These are phyloP conservation scores for Ophiobolus disseminans DNA, from an alignment of 2,329 filamentous ascomycete species.

Conservation along the genomic window DNA sequence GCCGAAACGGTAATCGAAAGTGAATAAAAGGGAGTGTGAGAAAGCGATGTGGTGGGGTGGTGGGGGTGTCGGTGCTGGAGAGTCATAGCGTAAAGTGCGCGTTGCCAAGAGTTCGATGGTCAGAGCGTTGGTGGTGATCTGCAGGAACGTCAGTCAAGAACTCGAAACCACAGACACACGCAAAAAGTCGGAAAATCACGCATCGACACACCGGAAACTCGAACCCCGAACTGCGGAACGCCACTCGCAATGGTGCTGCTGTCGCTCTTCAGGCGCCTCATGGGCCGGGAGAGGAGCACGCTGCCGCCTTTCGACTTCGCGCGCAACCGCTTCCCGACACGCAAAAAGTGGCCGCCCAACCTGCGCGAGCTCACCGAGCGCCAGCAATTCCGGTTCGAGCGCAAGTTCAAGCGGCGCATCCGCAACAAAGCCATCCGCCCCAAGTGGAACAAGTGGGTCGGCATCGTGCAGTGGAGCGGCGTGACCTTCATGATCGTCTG, in stretches of 20 bases:
- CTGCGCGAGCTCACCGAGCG: conserved; percentile 72
- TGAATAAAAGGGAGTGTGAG: conserved; percentile 19
- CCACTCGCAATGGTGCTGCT: conserved; percentile 21
- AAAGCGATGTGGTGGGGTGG: conserved; percentile 13
- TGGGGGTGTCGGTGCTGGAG: conserved; percentile 14
- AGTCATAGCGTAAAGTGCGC: conserved; percentile 31
- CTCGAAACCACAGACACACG: conserved; percentile 1
- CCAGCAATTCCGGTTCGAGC: conserved; percentile 79
- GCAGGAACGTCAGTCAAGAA: conserved; percentile 25
- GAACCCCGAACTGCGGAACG: no score
- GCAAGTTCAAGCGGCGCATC: conserved; percentile 76
- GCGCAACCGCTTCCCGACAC: conserved; percentile 67
- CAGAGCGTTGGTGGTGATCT: conserved; percentile 9
- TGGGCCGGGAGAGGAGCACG: conserved; percentile 52
- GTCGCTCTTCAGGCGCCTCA: conserved; percentile 56
- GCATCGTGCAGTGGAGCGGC: conserved; percentile 64
- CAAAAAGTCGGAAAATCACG: conserved; percentile 7
- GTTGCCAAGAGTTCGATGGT: conserved; percentile 21
- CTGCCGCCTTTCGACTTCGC: conserved; percentile 52
- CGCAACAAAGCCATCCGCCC: conserved; percentile 68
- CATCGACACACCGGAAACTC: no score
- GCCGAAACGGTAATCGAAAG: conserved; percentile 10
- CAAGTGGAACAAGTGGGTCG: conserved; percentile 69
- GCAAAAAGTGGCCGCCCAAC: conserved; percentile 80
- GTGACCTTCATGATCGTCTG: conserved; percentile 62